Percentiles rank a stretch among this genome's conserved stretches.
Evolutionary conservation across 1,284 basidiomycete genomes (phyloP).

Genomic region (Dichomitus squalens): DNA sequence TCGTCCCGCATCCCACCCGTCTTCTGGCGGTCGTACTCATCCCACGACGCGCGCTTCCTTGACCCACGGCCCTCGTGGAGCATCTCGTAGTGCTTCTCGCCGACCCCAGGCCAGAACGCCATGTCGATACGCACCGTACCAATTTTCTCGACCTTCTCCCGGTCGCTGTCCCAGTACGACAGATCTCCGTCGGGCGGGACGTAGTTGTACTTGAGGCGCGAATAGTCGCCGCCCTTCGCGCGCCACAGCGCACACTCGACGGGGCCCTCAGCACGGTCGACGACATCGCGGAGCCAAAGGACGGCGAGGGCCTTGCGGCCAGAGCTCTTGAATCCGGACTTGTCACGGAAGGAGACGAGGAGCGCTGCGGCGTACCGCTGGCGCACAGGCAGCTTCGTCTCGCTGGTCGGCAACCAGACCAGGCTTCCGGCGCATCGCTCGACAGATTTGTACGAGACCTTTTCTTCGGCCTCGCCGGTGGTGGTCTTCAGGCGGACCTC

Average conservation of each 20-base stretch:
- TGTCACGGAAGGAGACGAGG: constrained; percentile 56
- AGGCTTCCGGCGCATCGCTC: constrained; percentile 46
- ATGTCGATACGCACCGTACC: constrained; percentile 32
- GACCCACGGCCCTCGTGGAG: constrained; percentile 31
- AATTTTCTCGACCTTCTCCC: constrained; percentile 43
- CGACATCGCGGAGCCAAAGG: constrained; percentile 61
- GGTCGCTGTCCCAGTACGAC: constrained; percentile 47
- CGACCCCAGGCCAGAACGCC: constrained; percentile 33
- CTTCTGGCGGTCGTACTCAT: constrained; percentile 38
- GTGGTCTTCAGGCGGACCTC: constrained; percentile 35
- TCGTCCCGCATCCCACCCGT: constrained; percentile 43
- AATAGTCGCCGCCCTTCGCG: constrained; percentile 37
- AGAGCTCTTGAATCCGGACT: constrained; percentile 37
- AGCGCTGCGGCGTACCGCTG: constrained; percentile 59
- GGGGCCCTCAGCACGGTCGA: constrained; percentile 44
- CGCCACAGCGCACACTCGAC: constrained; percentile 43
- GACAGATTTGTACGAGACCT: constrained; percentile 46
- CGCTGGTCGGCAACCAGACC: constrained; percentile 48
- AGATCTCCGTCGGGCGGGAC: constrained; percentile 57
- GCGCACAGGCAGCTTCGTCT: constrained; percentile 59
- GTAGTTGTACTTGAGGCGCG: constrained; percentile 56
- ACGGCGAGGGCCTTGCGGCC: constrained; percentile 58
- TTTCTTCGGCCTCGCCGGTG: constrained; percentile 29
- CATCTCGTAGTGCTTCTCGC: constrained; percentile 42
- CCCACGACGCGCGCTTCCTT: constrained; percentile 34